Evolutionary conservation across 768 basidiomycete species (phyloP).

Genomic region (Boletus reticulatus): DNA sequence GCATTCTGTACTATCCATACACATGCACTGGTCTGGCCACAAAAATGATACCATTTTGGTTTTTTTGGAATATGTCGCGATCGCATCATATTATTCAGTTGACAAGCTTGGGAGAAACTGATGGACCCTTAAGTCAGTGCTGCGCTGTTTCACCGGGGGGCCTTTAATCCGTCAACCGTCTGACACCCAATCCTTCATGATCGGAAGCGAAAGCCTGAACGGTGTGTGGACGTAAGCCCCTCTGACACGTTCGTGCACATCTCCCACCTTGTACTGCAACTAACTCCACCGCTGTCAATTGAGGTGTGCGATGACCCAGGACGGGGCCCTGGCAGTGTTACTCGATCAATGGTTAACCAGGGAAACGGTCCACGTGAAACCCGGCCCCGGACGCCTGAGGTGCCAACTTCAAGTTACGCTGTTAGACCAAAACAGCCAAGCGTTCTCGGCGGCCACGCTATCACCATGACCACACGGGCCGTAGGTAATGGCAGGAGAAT

Average conservation of each 20-base stretch:
- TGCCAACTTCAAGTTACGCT: neutral
- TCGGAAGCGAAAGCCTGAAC: neutral
- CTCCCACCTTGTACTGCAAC: neutral
- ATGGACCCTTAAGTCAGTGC: neutral
- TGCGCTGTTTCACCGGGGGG: neutral
- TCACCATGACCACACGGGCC: neutral
- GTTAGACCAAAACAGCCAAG: neutral
- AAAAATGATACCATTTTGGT: constrained; percentile 4
- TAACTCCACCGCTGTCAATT: neutral
- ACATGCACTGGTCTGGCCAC: neutral
- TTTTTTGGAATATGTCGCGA: constrained; percentile 3
- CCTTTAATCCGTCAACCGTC: neutral
- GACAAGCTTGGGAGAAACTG: constrained; percentile 1
- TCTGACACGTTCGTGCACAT: neutral
- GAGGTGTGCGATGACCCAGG: neutral
- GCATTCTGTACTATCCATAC: constrained; percentile 22
- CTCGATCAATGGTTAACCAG: neutral
- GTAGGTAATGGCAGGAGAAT: too few species aligned
- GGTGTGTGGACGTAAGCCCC: neutral
- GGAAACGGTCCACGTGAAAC: constrained; percentile 1
- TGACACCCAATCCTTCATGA: neutral
- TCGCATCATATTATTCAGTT: neutral
- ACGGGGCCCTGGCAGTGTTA: neutral
- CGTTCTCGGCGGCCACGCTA: too few species aligned
- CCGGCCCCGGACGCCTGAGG: neutral